These are phyloP conservation scores for Saccharomycopsis sp. DNA, from an alignment of 805 yeast species.

Conservation along the genomic window DNA sequence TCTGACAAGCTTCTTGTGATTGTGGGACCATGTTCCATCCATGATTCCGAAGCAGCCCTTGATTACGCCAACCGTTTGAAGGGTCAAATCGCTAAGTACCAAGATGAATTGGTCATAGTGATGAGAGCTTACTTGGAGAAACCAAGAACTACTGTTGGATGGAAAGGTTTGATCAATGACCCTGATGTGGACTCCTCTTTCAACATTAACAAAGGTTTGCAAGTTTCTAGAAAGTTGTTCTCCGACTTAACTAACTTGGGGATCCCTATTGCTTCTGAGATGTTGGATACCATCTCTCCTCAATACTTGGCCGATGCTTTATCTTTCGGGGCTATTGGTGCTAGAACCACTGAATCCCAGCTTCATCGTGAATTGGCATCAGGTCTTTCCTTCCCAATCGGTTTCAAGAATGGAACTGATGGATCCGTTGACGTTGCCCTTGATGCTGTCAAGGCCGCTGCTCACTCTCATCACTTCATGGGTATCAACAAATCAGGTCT, in stretches of 20 bases:
- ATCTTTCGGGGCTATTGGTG: conserved; percentile 97
- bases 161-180: conserved; percentile 97
- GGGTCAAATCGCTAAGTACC: conserved; percentile 50
- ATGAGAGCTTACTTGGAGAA: conserved; percentile 98
- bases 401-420: conserved; percentile 97
- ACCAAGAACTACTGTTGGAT: conserved; percentile 98
- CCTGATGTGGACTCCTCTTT: conserved; percentile 92
- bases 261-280: conserved; percentile 93
- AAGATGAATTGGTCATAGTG: conserved; percentile 73
- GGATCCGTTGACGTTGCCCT: conserved; percentile 91
- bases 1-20: conserved; percentile 87
- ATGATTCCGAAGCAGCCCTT: conserved; percentile 86
- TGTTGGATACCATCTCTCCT: conserved; percentile 96
- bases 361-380: conserved; percentile 95
- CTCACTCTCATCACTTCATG: conserved; percentile 89
- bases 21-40: conserved; percentile 96
- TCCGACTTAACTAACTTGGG: conserved; percentile 65
- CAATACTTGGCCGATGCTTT: conserved; percentile 89
- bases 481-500: conserved; percentile 95
- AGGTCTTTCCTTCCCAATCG: conserved; percentile 95
- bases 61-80: conserved; percentile 74
- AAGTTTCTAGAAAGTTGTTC: conserved; percentile 83
- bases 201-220: conserved; percentile 90
- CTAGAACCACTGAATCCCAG: conserved; percentile 97
- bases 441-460: conserved; percentile 89